Evolutionary conservation across 306 rosid genomes (phyloP).

Genomic region (Albizia julibrissin): DNA sequence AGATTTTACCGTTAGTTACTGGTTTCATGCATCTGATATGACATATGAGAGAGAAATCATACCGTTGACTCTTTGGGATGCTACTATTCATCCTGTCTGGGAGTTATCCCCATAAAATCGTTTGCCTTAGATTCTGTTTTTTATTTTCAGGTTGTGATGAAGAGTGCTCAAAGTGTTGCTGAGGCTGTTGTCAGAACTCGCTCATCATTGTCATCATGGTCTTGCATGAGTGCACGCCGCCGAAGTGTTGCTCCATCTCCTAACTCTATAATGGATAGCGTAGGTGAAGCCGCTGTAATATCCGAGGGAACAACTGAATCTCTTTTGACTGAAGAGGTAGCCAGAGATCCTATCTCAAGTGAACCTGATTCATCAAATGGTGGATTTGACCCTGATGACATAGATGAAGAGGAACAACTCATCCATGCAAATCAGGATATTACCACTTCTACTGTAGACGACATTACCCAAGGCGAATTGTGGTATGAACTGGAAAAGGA

Average conservation of each 20-base stretch:
- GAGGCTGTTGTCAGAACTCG: conserved; percentile 92
- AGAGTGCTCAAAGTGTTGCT: conserved; percentile 94
- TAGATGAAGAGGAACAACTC: conserved; percentile 75
- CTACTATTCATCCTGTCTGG: not conserved
- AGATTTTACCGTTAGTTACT: conserved; percentile 9
- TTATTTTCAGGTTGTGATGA: conserved; percentile 72
- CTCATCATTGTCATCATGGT: conserved; percentile 88
- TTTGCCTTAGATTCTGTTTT: conserved; percentile 33
- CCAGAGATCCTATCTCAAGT: conserved; percentile 30
- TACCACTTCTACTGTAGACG: conserved; percentile 44
- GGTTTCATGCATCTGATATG: conserved; percentile 15
- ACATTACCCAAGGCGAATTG: conserved; percentile 74
- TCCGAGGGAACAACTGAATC: conserved; percentile 48
- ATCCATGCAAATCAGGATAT: conserved; percentile 47
- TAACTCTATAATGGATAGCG: conserved; percentile 46
- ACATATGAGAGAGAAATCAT: not conserved
- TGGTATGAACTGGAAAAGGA: conserved; percentile 90
- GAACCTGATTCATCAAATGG: conserved; percentile 50
- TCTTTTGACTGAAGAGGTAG: conserved; percentile 36
- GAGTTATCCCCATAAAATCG: conserved; percentile 12
- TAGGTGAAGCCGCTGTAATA: conserved; percentile 46
- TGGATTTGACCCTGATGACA: conserved; percentile 70
- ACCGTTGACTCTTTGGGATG: conserved; percentile 15
- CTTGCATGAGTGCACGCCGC: conserved; percentile 94
- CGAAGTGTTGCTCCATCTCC: conserved; percentile 56